Evolutionary conservation across 352 stramenopile genomes (phyloP), one percentile per base, ranked within the genome.

Genomic region (Phytophthora tubulina): DNA sequence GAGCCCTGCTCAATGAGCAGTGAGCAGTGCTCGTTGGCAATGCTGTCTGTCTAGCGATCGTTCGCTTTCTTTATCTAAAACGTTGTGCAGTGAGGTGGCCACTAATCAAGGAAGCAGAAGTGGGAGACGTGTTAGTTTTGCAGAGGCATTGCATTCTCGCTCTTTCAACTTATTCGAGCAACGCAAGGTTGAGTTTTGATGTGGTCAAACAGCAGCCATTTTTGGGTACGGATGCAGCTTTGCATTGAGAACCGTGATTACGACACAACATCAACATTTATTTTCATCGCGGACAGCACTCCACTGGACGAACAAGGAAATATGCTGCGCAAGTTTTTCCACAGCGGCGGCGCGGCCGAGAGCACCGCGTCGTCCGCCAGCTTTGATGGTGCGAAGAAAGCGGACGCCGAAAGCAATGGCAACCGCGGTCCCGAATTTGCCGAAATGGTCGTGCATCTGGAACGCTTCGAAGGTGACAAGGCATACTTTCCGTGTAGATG

Each of bases 321-420:
- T 32, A 89, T 92, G 82, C 72, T 90, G 42, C 81, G 82, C 64
- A 92, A 79, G 61, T 67, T 92, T 50, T 89, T 92, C 63, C 66
- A 76, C 39, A 67, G 67, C 61, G 57, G 71, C n/a, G 35, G 51
- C 17, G 46, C 39, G 13, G 54, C 52, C 13, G 68, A 78, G 49
- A 63, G 72, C 38, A 59, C 62, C 3, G 38, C 67, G 48, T 63
- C 63, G 35, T 52, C 42, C 48, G 55, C 7, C 14, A 59, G 35
- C 10, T 10, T 56, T 17, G 62, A 60, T 31, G 17, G 33, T 14
- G 56, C 30, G 6, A 73, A 59, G 58, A 57, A 68, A 54, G 4
- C 46, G 1, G 55, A 60, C 8, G 13, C 17, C 48, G 33, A 45
- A 55, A 49, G 57, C 6, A 17, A 53, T 52, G 36, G 52, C 46